These are phyloP conservation scores for Micractinium sp. DNA, from an alignment of 139 green algal genomes.

Conservation along the genomic window DNA sequence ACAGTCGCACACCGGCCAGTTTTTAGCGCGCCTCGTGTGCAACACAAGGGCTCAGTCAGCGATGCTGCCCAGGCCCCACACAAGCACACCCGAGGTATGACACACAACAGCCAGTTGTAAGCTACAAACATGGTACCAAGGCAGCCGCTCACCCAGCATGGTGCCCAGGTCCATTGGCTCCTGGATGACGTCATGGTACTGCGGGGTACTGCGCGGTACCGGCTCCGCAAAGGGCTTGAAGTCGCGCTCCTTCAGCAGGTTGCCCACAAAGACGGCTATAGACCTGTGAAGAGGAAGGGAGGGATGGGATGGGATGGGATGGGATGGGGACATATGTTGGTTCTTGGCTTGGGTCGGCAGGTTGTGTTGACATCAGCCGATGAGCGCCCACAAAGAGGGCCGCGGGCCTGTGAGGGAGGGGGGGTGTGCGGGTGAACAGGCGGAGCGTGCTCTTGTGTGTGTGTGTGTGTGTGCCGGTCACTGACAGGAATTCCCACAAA, in stretches of 20 bases:
- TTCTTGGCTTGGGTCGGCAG: not conserved
- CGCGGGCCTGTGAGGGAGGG: too few relatives aligned
- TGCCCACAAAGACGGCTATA: not conserved
- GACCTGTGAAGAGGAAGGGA: not conserved
- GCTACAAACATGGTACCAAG: not conserved
- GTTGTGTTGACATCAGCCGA: too few relatives aligned
- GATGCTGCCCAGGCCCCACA: not conserved
- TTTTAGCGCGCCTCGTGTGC: too few relatives aligned
- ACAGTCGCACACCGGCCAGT: not conserved
- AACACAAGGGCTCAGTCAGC: not conserved
- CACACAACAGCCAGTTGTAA: not conserved
- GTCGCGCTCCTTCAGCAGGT: not conserved
- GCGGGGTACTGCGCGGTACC: not conserved
- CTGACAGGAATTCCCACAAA: too few relatives aligned
- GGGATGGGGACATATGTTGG: not conserved
- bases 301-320: not conserved
- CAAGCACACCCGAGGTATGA: not conserved
- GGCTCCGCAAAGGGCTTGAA: not conserved
- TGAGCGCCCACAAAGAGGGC: not conserved
- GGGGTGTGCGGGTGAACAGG: too few relatives aligned
- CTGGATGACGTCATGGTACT: not conserved
- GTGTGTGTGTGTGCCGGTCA: too few relatives aligned
- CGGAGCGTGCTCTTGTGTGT: too few relatives aligned
- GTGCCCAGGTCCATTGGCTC: conserved; percentile 25
- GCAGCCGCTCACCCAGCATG: not conserved